A percentile compares a stretch with the other conserved stretches of the same genome.
Conservation (phyloP, 805 yeast species). For the Wickerhamomyces hampshirensis region DNA sequence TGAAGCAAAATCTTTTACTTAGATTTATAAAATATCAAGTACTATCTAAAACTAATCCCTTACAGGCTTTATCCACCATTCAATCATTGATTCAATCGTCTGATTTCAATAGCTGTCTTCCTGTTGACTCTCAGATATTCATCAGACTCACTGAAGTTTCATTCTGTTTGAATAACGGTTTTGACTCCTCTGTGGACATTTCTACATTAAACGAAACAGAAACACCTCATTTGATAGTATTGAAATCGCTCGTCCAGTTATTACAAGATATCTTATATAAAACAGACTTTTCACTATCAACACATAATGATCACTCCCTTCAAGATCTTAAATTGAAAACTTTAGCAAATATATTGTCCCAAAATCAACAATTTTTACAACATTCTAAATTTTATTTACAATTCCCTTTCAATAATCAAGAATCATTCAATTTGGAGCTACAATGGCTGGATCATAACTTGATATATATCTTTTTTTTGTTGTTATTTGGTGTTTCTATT, state of each 20-base stretch:
- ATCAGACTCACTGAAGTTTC: conserved; percentile 11
- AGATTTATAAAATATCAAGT: conserved; percentile 7
- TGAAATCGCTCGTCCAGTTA: background rate
- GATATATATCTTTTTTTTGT: conserved; percentile 6
- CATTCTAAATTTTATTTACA: background rate
- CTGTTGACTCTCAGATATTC: conserved; percentile 4
- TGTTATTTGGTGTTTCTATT: conserved; percentile 10
- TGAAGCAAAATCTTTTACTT: conserved; percentile 3
- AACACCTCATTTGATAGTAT: background rate
- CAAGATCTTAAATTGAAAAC: too few species aligned
- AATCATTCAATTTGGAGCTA: background rate
- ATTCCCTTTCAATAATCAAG: background rate
- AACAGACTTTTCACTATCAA: background rate
- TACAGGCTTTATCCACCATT: conserved; percentile 10
- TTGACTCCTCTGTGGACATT: conserved; percentile 2
- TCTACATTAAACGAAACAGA: background rate
- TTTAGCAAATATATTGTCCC: too few species aligned
- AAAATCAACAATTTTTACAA: too few species aligned
- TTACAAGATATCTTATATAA: background rate
- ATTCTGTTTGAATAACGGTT: conserved; percentile 10
- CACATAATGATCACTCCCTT: too few species aligned
- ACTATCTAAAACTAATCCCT: conserved; percentile 8
- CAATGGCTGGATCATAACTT: conserved; percentile 5
- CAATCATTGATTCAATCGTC: background rate
- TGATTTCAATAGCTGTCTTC: background rate